Evolutionary conservation across 2,329 filamentous ascomycete genomes (phyloP).

Genomic region (Pochonia chlamydosporia): DNA sequence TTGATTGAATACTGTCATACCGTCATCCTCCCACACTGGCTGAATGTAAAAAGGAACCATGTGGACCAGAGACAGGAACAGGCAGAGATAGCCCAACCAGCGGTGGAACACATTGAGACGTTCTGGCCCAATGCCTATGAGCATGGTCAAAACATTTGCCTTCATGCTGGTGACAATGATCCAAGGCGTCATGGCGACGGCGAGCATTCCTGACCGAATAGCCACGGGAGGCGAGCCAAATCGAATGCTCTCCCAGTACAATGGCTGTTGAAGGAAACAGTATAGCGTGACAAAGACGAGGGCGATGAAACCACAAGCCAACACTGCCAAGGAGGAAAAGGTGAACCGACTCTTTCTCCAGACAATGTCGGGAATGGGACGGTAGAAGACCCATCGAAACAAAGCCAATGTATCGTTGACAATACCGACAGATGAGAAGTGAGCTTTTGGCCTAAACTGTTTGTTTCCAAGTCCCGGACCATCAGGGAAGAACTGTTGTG

Average conservation of each 20-base stretch:
- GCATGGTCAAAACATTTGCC: conserved; percentile 73
- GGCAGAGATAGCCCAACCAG: conserved; percentile 82
- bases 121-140: conserved; percentile 90
- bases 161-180: conserved; percentile 88
- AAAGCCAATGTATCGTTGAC: conserved; percentile 78
- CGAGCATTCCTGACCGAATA: conserved; percentile 84
- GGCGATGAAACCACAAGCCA: conserved; percentile 61
- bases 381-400: conserved; percentile 84
- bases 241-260: conserved; percentile 83
- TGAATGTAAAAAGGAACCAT: conserved; percentile 86
- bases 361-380: conserved; percentile 70
- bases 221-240: conserved; percentile 86
- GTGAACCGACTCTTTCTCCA: conserved; percentile 64
- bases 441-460: conserved; percentile 58
- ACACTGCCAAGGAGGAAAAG: conserved; percentile 73
- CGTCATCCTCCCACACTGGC: conserved; percentile 76
- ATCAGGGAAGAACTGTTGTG: conserved; percentile 70
- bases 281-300: conserved; percentile 72
- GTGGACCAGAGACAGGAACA: conserved; percentile 78
- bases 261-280: conserved; percentile 78
- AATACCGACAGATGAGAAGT: conserved; percentile 66
- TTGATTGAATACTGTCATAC: conserved; percentile 62
- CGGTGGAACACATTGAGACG: conserved; percentile 88
- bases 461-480: conserved; percentile 50
- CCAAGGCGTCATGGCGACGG: conserved; percentile 88